Base-by-base conservation (phyloP, 2,329 filamentous ascomycete species). In the Xylariaceae sp. region DNA sequence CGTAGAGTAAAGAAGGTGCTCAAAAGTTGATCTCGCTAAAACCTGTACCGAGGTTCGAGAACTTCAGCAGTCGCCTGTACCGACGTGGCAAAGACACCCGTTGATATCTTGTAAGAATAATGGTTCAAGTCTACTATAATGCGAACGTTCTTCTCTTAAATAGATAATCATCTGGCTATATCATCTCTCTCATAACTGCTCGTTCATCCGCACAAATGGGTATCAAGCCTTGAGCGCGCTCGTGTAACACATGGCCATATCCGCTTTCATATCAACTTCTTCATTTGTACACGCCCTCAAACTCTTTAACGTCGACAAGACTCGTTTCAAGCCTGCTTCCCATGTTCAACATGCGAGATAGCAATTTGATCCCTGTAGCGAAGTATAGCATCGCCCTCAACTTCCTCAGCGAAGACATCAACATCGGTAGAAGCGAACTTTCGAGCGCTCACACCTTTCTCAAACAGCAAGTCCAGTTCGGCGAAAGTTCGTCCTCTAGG, bases 381-480 rank as follows among this genome's bases (percentile, higher is more conserved):
- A 46, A 75, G 67, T 66, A 83, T 68, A 4, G 80, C 69, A 22
- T 72, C 71, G 28, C 70, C 72, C 48, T 77, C 72, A n/a, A 83
- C 69, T 10, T 69, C 67, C 62, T 79, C 77, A 41, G 73, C 72
- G 55, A 83, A 83, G 11, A 81, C 81, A 51, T 84, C 75, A 9
- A 83, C 79, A 53, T 79, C 63, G 2, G 81, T 82, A 19, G 66
- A 66, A 9, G 83, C 80, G 67, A 94, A 95, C 63, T 90, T 87
- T 62, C 90, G 77, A 6, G 89, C 88, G 58, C 80, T 79, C 18
- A 93, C 74, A 1, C 80, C 75, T 55, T 82, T 79, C 73, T 96
- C 89, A 63, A 96, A 96, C 45, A 96, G 76, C 45, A 95, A 64
- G 68, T 96, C 90, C 50, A 96, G 74, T 71, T 96, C 91, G 6